A percentile compares a stretch with the other conserved stretches of the same genome.
phyloP scores from a whole-genome alignment of 1,284 basidiomycete species.

The Melampsora americana region DNA sequence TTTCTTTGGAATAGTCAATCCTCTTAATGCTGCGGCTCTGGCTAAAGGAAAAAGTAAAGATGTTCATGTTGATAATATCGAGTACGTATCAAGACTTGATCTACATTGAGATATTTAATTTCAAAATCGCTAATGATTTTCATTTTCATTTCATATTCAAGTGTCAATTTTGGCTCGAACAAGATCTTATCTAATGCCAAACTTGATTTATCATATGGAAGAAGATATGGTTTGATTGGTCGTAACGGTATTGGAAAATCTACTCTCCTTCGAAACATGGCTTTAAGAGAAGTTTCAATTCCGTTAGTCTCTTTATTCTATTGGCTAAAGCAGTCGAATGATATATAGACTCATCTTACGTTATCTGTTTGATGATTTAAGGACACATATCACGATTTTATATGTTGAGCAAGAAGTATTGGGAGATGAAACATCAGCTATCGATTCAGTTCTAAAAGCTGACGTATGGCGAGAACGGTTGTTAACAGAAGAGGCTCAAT shows the following conservation, averaged over 20 bases:
- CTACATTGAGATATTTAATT: too few species aligned
- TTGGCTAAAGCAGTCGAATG: neutral
- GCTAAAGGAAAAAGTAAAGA: slow-evolving; percentile 95
- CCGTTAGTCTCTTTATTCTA: slow-evolving; percentile 56
- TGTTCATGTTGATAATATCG: slow-evolving; percentile 90
- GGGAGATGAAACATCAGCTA: slow-evolving; percentile 86
- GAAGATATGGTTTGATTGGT: slow-evolving; percentile 60
- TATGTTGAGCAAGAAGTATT: slow-evolving; percentile 97
- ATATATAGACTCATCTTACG: neutral
- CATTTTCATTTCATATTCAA: neutral
- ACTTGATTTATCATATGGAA: slow-evolving; percentile 47
- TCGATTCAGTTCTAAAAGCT: slow-evolving; percentile 91
- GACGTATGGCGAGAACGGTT: slow-evolving; percentile 93
- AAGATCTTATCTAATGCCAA: slow-evolving; percentile 72
- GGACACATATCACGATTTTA: slow-evolving; percentile 84
- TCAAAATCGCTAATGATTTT: neutral
- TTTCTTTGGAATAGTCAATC: slow-evolving; percentile 70
- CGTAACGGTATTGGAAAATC: slow-evolving; percentile 91
- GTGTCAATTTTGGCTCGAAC: slow-evolving; percentile 84
- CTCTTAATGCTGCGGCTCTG: slow-evolving; percentile 73
- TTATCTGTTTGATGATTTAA: neutral
- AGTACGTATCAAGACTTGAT: slow-evolving; percentile 54
- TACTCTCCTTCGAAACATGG: slow-evolving; percentile 90
- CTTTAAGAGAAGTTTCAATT: slow-evolving; percentile 88
- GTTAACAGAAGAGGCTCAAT: slow-evolving; percentile 70